These are phyloP conservation scores for Xylaria bambusicola DNA, from an alignment of 495 filamentous ascomycete species.

Conservation along the genomic window DNA sequence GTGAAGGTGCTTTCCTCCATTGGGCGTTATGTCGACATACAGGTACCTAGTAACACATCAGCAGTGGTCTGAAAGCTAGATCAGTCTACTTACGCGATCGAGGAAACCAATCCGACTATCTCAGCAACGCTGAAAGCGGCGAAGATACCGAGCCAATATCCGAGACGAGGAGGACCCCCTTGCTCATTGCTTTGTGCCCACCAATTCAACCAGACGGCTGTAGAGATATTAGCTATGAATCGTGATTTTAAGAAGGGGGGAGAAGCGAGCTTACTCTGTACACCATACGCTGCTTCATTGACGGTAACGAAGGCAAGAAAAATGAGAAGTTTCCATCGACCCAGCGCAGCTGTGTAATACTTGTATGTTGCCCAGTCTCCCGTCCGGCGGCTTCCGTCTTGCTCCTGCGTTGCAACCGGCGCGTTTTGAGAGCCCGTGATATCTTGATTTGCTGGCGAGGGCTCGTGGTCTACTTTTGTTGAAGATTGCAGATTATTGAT, in stretches of 20 bases:
- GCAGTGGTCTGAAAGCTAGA: background rate
- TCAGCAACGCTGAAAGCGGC: conserved; percentile 30
- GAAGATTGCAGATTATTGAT: background rate
- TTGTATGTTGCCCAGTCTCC: conserved; percentile 37
- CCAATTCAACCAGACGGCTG: conserved; percentile 39
- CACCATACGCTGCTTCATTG: conserved; percentile 12
- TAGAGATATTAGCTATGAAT: background rate
- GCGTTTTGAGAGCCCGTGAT: background rate
- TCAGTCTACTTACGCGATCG: conserved; percentile 7
- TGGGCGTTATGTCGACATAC: conserved; percentile 11
- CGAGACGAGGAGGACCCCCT: conserved; percentile 9
- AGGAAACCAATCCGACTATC: conserved; percentile 11
- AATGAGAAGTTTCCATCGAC: conserved; percentile 20
- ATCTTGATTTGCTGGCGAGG: background rate
- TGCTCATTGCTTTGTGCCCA: conserved; percentile 30
- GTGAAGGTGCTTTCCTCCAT: conserved; percentile 8
- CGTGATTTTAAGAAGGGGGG: background rate
- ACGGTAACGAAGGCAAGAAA: conserved; percentile 16
- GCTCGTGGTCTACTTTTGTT: background rate
- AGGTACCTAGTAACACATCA: background rate
- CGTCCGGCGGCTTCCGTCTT: conserved; percentile 14
- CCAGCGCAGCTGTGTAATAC: conserved; percentile 36
- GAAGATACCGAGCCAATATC: conserved; percentile 37
- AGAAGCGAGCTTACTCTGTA: conserved; percentile 1
- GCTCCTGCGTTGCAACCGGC: background rate